Evolutionary conservation across 2,329 filamentous ascomycete genomes (phyloP).

Genomic region (Colletotrichum viniferum): DNA sequence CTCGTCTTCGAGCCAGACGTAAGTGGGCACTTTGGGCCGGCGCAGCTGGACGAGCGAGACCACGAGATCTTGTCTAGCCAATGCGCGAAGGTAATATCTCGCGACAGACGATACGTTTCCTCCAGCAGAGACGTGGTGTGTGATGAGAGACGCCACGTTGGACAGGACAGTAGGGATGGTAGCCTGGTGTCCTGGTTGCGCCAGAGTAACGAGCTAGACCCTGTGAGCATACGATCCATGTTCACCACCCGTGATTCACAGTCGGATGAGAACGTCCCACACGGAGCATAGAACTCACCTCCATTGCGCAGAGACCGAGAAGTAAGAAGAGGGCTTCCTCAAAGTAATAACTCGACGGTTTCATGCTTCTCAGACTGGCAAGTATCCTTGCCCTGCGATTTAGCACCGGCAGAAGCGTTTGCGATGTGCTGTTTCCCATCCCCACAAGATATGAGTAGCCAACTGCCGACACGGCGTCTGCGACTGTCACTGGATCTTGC

Average conservation of each 20-base stretch:
- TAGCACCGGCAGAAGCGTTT: constrained; percentile 26
- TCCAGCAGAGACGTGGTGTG: constrained; percentile 26
- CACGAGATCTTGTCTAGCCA: constrained; percentile 35
- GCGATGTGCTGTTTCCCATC: background rate
- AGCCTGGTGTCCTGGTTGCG: constrained; percentile 17
- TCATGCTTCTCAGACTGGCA: constrained; percentile 27
- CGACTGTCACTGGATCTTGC: constrained; percentile 29
- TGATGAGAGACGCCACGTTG: constrained; percentile 28
- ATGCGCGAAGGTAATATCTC: constrained; percentile 34
- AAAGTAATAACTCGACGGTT: constrained; percentile 24
- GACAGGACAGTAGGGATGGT: constrained; percentile 27
- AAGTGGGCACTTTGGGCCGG: constrained; percentile 26
- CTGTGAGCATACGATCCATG: constrained; percentile 3
- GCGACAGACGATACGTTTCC: constrained; percentile 28
- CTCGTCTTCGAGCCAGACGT: constrained; percentile 30
- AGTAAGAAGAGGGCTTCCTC: constrained; percentile 31
- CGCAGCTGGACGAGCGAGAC: constrained; percentile 29
- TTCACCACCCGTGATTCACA: background rate
- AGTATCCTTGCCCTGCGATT: constrained; percentile 32
- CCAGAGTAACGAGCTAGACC: constrained; percentile 18
- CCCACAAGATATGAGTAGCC: constrained; percentile 30
- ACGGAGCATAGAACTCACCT: constrained; percentile 24
- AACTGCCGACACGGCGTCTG: constrained; percentile 32
- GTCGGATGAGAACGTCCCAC: constrained; percentile 7
- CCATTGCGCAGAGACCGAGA: constrained; percentile 32